Conservation (phyloP, 176 grass and related monocot genomes). For the Urochloa ruziziensis region DNA sequence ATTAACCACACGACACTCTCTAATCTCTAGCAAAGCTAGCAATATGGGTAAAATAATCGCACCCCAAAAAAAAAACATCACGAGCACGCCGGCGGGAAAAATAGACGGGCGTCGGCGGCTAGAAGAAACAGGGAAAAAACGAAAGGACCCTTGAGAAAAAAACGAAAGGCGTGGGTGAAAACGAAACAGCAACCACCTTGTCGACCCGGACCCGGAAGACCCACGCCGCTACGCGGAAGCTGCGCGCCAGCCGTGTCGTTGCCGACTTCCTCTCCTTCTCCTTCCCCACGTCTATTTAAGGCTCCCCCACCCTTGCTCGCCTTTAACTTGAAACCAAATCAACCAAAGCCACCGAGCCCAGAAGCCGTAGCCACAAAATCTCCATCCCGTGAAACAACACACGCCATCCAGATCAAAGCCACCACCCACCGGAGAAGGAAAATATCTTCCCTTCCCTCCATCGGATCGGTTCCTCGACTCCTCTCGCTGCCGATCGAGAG, state of each 20-base stretch:
- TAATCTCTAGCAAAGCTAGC: no score
- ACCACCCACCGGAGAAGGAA: neutral
- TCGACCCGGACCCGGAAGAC: neutral
- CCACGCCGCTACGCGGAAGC: neutral
- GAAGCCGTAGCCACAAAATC: neutral
- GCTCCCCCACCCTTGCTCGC: no score
- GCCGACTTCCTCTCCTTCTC: neutral
- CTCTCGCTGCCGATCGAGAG: neutral
- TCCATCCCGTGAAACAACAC: neutral
- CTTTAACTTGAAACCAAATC: neutral
- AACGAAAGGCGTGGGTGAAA: neutral
- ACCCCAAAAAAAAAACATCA: no score
- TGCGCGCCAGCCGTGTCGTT: constrained; percentile 1
- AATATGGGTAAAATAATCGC: no score
- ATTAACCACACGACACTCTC: no score
- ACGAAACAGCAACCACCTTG: neutral
- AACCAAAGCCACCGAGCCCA: neutral
- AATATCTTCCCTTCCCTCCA: neutral
- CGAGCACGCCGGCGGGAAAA: no score
- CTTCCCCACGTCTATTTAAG: neutral
- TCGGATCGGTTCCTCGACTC: neutral
- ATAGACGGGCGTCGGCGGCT: no score
- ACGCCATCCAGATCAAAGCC: neutral
- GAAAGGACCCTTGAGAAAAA: neutral
- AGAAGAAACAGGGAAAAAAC: neutral